Evolutionary conservation across 2,329 filamentous ascomycete species (phyloP), one percentile per base, ranked within the genome.

Genomic region (Harringtonia aguacate): DNA sequence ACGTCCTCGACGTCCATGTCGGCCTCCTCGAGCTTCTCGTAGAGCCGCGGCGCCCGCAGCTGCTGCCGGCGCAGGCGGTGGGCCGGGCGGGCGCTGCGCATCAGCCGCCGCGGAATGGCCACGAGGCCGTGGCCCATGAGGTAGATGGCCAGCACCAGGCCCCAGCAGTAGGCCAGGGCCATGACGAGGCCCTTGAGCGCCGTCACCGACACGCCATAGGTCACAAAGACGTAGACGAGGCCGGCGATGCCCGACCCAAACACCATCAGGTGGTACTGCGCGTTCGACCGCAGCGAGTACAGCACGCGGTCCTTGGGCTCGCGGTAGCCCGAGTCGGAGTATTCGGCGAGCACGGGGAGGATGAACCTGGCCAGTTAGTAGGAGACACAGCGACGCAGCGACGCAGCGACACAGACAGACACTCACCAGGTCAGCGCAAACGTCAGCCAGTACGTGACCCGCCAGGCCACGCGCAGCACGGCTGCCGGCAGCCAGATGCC

Each of bases 101-200:
- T 83, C 15, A 98, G 68, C 31, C 77, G 77, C 51, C 90, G 75
- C 1, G 92, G 92, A 46, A 98, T 84, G 2, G 89, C 84, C 28
- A 98, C 92, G 22, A 98, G 71, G 8, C 92, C 92, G 61, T 98
- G 92, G 8, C 92, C 92, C 90, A 98, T 97, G 34, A 98, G 72
- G 57, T 95, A 97, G 49, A 98, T 95, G 37, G 89, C 92, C 42
- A 97, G 72, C 5, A 90, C 72, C 54, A 98, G 67, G 55, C 89
- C 88, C 84, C 89, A 97, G 48, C 87, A 86, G 62, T 98, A 98
- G 31, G 90, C 86, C 47, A 97, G 69, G 14, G 92, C 90, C 86
- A 98, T 95, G 50, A 94, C 73, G 34, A 94, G 69, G 30, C 77
- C 81, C 66, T 94, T 95, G 53, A 97, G 72, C 0, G 81, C 83